Conservation (phyloP, 228 moss, liverwort and hornwort genomes). For the Sphagnum magellanicum region DNA sequence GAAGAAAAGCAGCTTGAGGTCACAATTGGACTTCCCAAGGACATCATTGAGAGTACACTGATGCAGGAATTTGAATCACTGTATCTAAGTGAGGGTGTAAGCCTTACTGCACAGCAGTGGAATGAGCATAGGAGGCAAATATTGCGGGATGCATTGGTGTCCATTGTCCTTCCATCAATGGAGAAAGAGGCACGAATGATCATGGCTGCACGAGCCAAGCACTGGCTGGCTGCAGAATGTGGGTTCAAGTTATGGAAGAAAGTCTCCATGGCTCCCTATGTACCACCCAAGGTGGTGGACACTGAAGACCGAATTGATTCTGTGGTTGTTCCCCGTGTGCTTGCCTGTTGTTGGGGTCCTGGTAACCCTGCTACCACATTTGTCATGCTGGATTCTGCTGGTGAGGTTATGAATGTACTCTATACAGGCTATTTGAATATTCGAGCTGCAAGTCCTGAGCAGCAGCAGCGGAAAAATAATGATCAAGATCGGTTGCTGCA, state of each 20-base stretch:
- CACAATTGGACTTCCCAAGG: slow-evolving; percentile 50
- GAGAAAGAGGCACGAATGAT: slow-evolving; percentile 81
- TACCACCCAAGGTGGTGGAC: slow-evolving; percentile 25
- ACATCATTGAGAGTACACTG: slow-evolving; percentile 29
- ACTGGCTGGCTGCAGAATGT: slow-evolving; percentile 72
- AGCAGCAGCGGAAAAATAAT: slow-evolving; percentile 62
- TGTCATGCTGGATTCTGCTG: slow-evolving; percentile 85
- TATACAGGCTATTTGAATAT: slow-evolving; percentile 79
- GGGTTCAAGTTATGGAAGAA: slow-evolving; percentile 70
- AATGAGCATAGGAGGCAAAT: slow-evolving; percentile 75
- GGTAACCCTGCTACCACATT: slow-evolving; percentile 80
- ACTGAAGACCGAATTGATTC: slow-evolving; percentile 38
- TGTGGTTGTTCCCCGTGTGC: slow-evolving; percentile 61
- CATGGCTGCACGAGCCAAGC: slow-evolving; percentile 61
- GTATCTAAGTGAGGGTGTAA: slow-evolving; percentile 78
- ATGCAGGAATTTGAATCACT: slow-evolving; percentile 62
- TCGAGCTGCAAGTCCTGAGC: slow-evolving; percentile 53
- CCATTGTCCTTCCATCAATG: slow-evolving; percentile 71
- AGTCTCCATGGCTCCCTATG: slow-evolving; percentile 74
- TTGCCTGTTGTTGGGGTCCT: slow-evolving; percentile 98
- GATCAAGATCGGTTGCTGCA: slow-evolving; percentile 67
- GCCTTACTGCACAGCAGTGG: slow-evolving; percentile 64
- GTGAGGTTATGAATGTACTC: slow-evolving; percentile 60
- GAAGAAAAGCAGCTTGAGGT: slow-evolving; percentile 84
- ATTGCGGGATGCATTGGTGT: slow-evolving; percentile 53